These are phyloP conservation scores for Poronia punctata DNA, from an alignment of 495 filamentous ascomycete species.

Conservation along the genomic window DNA sequence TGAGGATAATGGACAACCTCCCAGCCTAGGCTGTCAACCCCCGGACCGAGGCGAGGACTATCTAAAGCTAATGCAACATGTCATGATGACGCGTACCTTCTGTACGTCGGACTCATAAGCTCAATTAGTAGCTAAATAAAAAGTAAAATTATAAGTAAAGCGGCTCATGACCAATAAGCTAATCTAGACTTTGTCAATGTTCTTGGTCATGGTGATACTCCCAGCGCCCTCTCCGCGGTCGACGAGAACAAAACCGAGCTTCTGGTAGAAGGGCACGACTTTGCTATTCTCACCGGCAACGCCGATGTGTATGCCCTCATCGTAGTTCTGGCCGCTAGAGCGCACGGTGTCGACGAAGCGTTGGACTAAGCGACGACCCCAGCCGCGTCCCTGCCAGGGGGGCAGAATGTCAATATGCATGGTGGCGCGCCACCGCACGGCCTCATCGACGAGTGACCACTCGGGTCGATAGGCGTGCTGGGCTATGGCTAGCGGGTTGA, in stretches of 20 bases:
- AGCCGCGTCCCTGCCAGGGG: slow-evolving; percentile 27
- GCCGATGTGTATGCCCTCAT: slow-evolving; percentile 31
- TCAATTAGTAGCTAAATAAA: too few species aligned
- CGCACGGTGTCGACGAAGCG: slow-evolving; percentile 29
- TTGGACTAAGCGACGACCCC: slow-evolving; percentile 31
- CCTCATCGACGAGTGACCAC: slow-evolving; percentile 27
- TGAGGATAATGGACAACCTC: background rate
- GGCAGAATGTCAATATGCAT: slow-evolving; percentile 38
- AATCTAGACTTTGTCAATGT: slow-evolving; percentile 2
- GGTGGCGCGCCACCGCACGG: slow-evolving; percentile 25
- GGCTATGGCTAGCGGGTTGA: slow-evolving; percentile 22
- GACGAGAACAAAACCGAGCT: slow-evolving; percentile 32
- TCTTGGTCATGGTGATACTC: slow-evolving; percentile 33
- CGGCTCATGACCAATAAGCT: background rate
- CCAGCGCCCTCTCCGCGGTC: slow-evolving; percentile 26
- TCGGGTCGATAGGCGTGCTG: slow-evolving; percentile 30
- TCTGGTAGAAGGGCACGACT: slow-evolving; percentile 38
- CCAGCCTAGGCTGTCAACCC: too few species aligned
- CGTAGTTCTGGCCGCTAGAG: slow-evolving; percentile 20
- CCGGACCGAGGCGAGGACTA: background rate
- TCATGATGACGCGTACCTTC: slow-evolving; percentile 4
- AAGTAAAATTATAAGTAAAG: too few species aligned
- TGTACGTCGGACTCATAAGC: slow-evolving; percentile 1
- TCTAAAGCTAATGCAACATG: slow-evolving; percentile 3
- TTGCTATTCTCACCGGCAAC: slow-evolving; percentile 34